A percentile compares a stretch with the other conserved stretches of the same genome.
phyloP scores from a whole-genome alignment of 305 asterid genomes.

The Withania somnifera region DNA sequence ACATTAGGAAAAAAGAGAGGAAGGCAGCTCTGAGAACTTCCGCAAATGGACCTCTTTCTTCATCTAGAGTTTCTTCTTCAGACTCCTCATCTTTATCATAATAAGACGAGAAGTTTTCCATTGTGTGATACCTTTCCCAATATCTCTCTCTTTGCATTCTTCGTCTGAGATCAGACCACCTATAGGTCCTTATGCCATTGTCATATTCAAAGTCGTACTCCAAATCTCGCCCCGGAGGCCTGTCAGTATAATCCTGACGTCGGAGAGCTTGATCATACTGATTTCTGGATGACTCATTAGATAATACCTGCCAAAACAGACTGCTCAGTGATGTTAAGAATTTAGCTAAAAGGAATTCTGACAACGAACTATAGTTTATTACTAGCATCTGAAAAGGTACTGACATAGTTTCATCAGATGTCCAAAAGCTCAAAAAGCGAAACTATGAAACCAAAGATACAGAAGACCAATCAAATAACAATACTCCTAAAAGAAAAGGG shows the following conservation, averaged over 20 bases:
- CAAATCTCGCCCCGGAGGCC: constrained; percentile 32
- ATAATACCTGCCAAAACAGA: constrained; percentile 37
- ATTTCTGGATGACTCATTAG: constrained; percentile 44
- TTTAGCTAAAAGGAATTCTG: no score
- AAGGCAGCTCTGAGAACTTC: constrained; percentile 66
- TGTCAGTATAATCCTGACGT: constrained; percentile 22
- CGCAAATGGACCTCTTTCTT: constrained; percentile 47
- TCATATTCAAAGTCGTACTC: constrained; percentile 30
- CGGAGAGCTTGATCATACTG: constrained; percentile 51
- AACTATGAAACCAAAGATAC: no score
- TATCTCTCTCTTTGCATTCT: constrained; percentile 42
- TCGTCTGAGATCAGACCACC: constrained; percentile 54
- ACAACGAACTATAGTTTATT: no score
- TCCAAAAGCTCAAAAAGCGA: no score
- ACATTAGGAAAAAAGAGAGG: constrained; percentile 63
- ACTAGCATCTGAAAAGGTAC: no score
- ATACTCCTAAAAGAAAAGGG: no score
- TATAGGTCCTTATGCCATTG: constrained; percentile 43
- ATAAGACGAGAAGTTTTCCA: constrained; percentile 20
- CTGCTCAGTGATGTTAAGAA: no score
- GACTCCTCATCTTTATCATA: constrained; percentile 28
- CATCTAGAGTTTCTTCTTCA: constrained; percentile 22
- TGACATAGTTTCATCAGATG: no score
- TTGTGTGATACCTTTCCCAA: constrained; percentile 25
- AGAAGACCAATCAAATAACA: no score